Conservation (phyloP, 192 early-diverging fungal species). For the Mortierella claussenii region DNA sequence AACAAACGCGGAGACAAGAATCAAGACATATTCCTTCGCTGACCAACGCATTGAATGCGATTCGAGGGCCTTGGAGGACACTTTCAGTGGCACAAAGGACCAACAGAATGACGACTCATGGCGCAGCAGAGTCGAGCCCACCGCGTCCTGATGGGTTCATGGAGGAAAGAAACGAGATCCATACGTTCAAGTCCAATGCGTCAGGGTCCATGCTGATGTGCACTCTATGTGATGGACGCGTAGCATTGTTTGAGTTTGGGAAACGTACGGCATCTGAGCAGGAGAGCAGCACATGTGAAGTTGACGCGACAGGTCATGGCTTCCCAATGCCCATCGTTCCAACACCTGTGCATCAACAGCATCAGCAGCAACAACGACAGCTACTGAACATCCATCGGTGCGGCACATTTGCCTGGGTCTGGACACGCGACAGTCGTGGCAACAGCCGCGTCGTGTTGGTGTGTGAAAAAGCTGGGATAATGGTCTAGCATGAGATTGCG, state of each 20-base stretch:
- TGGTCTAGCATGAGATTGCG: no score
- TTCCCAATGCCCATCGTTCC: neutral
- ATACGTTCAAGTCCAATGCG: constrained; percentile 26
- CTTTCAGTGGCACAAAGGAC: no score
- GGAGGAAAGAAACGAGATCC: neutral
- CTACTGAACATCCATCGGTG: neutral
- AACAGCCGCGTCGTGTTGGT: constrained; percentile 6
- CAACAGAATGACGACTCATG: neutral
- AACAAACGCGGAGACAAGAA: neutral
- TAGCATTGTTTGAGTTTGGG: constrained; percentile 36
- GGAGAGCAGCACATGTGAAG: neutral
- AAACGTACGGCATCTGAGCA: no score
- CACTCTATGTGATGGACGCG: constrained; percentile 33
- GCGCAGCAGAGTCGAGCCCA: neutral
- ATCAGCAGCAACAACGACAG: neutral
- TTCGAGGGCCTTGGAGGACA: neutral
- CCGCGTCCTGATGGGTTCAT: neutral
- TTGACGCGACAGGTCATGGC: neutral
- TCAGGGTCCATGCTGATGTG: constrained; percentile 41
- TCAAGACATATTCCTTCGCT: neutral
- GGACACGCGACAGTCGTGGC: constrained; percentile 2
- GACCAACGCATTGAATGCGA: neutral
- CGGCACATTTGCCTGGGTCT: constrained; percentile 14
- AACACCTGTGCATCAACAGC: neutral
- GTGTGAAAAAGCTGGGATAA: no score